Evolutionary conservation across 2,329 filamentous ascomycete species (phyloP).

Genomic region (Apiospora koreana): DNA sequence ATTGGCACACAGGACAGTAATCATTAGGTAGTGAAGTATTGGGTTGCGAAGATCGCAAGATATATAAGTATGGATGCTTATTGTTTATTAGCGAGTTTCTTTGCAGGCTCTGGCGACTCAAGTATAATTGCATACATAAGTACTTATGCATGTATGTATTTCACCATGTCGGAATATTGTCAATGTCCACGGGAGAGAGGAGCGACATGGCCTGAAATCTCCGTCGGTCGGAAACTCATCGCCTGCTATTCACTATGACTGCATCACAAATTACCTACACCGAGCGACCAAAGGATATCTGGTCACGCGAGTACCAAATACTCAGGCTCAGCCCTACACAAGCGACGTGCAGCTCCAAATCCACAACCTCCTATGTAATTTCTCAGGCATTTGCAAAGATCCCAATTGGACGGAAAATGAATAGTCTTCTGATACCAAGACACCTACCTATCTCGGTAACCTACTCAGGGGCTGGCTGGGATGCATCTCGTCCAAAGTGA

Average conservation of each 20-base stretch:
- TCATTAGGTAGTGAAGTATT: neutral
- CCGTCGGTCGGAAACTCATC: neutral
- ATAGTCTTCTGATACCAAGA: neutral
- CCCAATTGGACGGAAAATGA: neutral
- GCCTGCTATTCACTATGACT: neutral
- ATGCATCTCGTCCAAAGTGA: neutral
- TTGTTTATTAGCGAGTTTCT: neutral
- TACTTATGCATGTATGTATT: neutral
- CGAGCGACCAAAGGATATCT: neutral
- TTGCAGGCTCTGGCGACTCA: neutral
- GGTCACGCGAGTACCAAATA: neutral
- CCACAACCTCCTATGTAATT: neutral
- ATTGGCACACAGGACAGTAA: neutral
- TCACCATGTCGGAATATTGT: neutral
- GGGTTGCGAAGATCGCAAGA: neutral
- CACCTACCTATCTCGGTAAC: neutral
- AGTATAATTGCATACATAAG: neutral
- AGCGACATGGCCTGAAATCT: neutral
- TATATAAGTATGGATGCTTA: neutral
- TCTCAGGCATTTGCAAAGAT: neutral
- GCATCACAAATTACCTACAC: neutral
- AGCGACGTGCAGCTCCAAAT: neutral
- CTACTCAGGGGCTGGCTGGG: neutral
- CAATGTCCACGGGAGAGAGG: neutral
- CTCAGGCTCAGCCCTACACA: neutral